Conservation (phyloP, 495 filamentous ascomycete genomes). For the Hypoxylon trugodes region DNA sequence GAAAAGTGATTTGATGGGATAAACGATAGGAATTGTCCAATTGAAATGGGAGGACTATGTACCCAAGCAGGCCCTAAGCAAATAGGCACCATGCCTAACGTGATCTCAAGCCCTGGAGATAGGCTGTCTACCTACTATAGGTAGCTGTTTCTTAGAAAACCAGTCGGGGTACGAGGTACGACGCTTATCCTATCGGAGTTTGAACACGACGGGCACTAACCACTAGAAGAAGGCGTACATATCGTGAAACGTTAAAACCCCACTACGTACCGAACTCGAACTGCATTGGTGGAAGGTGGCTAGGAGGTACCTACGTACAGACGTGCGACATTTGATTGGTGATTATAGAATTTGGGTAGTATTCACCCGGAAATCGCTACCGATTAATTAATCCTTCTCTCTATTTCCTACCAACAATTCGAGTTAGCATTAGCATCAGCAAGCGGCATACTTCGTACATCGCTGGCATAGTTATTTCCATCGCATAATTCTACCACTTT, state of each 20-base stretch:
- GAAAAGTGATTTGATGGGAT: constrained; percentile 16
- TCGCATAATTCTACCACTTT: constrained; percentile 5
- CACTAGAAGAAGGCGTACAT: constrained; percentile 35
- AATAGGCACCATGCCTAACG: no score
- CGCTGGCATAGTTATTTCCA: neutral
- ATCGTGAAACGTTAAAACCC: constrained; percentile 35
- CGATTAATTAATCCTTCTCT: constrained; percentile 4
- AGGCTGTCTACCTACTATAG: no score
- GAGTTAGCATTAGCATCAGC: neutral
- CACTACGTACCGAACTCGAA: constrained; percentile 20
- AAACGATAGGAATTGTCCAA: constrained; percentile 33
- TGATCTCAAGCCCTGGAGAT: constrained; percentile 24
- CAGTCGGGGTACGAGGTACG: neutral
- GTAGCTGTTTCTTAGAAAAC: no score
- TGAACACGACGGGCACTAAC: constrained; percentile 32
- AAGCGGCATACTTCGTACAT: neutral
- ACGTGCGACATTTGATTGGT: constrained; percentile 18
- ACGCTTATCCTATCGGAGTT: constrained; percentile 23
- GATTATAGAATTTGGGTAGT: constrained; percentile 3
- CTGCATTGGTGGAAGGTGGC: constrained; percentile 6
- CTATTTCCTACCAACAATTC: neutral
- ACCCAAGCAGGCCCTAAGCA: no score
- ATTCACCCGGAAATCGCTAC: constrained; percentile 27
- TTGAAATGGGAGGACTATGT: constrained; percentile 14
- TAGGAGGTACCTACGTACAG: neutral